Conservation (phyloP, 805 yeast genomes). For the Wickerhamomyces chambardii region DNA sequence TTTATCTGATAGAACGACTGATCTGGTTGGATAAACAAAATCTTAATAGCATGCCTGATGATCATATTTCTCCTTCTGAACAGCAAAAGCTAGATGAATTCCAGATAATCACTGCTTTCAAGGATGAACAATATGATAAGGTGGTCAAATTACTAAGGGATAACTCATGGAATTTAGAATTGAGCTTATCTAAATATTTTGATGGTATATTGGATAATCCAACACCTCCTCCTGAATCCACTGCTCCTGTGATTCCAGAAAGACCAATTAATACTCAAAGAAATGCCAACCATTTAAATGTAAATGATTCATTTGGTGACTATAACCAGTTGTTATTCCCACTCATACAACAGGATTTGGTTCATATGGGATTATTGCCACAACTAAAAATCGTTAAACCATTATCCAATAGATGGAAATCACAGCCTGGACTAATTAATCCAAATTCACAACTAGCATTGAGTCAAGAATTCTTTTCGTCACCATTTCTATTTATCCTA, state of each 20-base stretch:
- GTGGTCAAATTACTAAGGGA: slow-evolving; percentile 37
- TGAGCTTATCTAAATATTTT: slow-evolving; percentile 51
- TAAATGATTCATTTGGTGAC: no score
- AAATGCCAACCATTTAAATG: no score
- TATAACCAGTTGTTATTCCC: not conserved
- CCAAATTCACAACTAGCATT: not conserved
- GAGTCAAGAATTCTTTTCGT: slow-evolving; percentile 5
- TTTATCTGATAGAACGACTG: no score
- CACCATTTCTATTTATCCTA: slow-evolving; percentile 39
- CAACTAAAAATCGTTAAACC: slow-evolving; percentile 23
- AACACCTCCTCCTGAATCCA: slow-evolving; percentile 3
- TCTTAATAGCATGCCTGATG: no score
- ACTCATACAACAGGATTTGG: not conserved
- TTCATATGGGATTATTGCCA: slow-evolving; percentile 6
- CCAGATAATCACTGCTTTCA: slow-evolving; percentile 39
- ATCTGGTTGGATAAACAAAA: no score
- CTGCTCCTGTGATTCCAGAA: not conserved
- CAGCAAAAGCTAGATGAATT: slow-evolving; percentile 36
- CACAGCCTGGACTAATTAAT: slow-evolving; percentile 6
- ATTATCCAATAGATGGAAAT: slow-evolving; percentile 19
- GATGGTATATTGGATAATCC: slow-evolving; percentile 39
- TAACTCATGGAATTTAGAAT: slow-evolving; percentile 53
- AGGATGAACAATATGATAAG: slow-evolving; percentile 35
- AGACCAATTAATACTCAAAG: not conserved
- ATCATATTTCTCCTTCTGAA: slow-evolving; percentile 29